These are phyloP conservation scores for Symmetrospora coprosmae DNA, from an alignment of 768 basidiomycete species.

Conservation along the genomic window DNA sequence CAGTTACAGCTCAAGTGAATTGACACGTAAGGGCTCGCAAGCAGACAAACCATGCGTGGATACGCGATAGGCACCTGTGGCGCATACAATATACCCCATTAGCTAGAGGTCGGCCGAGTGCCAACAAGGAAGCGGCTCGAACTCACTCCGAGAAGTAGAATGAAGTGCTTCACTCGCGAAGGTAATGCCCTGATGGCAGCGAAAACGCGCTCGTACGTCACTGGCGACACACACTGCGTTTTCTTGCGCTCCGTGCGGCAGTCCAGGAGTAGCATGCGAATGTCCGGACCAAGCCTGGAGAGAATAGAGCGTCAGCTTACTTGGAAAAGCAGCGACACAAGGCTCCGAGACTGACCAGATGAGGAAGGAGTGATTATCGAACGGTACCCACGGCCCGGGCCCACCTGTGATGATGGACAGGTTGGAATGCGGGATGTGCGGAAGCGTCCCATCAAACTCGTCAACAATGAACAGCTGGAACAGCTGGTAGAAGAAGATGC, in stretches of 20 bases:
- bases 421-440: conserved; percentile 41
- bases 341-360: conserved; percentile 58
- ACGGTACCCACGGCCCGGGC: conserved; percentile 12
- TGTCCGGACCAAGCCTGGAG: conserved; percentile 62
- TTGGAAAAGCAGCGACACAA: conserved; percentile 49
- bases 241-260: conserved; percentile 70
- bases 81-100: too few relatives aligned
- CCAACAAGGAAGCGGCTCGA: background rate
- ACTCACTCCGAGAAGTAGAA: conserved; percentile 58
- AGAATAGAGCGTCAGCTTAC: conserved; percentile 55
- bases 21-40: background rate
- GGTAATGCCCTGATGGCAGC: conserved; percentile 51
- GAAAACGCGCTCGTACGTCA: conserved; percentile 62
- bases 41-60: conserved; percentile 48
- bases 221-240: conserved; percentile 59
- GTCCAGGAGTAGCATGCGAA: conserved; percentile 37
- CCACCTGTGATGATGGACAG: conserved; percentile 5
- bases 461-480: conserved; percentile 59
- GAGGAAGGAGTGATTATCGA: conserved; percentile 40
- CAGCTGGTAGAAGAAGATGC: conserved; percentile 81
- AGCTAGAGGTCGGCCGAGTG: background rate
- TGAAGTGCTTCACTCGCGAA: conserved; percentile 57
- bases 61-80: conserved; percentile 49
- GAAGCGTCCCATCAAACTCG: conserved; percentile 53
- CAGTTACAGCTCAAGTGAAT: too few relatives aligned